A percentile compares a stretch with the other conserved stretches of the same genome.
phyloP scores from a whole-genome alignment of 2,329 filamentous ascomycete species.

The Sclerotinia minor region DNA sequence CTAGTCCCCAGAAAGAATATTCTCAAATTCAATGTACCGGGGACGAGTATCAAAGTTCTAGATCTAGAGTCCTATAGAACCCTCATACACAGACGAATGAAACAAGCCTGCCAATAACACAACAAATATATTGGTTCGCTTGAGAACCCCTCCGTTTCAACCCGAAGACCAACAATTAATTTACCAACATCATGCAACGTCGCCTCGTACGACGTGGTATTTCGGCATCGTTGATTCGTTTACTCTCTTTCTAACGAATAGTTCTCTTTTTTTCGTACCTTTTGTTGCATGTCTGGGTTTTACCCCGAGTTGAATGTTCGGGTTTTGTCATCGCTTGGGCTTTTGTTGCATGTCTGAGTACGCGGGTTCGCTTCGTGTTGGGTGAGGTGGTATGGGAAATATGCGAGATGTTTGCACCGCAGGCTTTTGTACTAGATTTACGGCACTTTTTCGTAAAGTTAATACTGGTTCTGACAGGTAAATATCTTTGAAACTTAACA shows the following conservation, averaged over 20 bases:
- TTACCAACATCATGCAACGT: neutral
- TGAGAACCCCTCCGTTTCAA: neutral
- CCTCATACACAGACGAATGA: no score
- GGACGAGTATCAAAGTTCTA: no score
- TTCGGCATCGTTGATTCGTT: neutral
- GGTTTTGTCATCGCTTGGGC: neutral
- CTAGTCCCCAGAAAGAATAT: no score
- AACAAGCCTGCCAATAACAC: neutral
- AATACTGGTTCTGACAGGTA: no score
- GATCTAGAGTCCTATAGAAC: no score
- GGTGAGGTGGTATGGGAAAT: neutral
- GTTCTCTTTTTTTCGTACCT: fast-evolving
- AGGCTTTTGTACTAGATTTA: neutral
- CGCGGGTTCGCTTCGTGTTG: neutral
- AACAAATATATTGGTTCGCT: neutral
- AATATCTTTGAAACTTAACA: no score
- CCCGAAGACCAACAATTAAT: neutral
- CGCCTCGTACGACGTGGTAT: neutral
- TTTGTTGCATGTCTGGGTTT: neutral
- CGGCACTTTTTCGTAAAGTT: neutral
- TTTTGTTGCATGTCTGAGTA: neutral
- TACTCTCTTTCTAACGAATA: neutral
- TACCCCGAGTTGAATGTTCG: neutral
- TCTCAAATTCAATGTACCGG: no score
- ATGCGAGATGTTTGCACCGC: neutral